Conservation (phyloP, 129 eudicot species). For the Apium graveolens region DNA sequence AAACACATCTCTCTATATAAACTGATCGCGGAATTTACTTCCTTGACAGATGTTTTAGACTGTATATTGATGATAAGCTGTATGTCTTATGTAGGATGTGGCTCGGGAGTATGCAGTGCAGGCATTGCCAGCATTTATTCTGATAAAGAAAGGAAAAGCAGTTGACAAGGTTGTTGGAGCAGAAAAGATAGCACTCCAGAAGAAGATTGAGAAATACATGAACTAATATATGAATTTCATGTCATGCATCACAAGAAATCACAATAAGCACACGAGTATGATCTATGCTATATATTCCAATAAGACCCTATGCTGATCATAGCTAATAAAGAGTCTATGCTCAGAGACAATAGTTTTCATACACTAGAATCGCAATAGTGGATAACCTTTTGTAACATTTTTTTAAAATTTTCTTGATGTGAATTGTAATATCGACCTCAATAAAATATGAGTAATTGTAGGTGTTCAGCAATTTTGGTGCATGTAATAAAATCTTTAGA, state of each 20-base stretch:
- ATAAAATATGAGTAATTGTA: neutral
- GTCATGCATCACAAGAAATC: neutral
- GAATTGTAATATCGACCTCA: neutral
- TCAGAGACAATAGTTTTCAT: neutral
- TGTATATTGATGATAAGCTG: neutral
- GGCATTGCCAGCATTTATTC: conserved; percentile 71
- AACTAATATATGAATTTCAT: conserved; percentile 12
- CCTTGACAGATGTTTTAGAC: neutral
- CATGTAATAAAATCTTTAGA: neutral
- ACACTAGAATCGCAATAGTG: neutral
- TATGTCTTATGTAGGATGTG: conserved; percentile 44
- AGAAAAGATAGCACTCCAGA: too few relatives aligned
- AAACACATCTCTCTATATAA: neutral
- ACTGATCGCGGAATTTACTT: neutral
- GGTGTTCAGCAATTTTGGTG: neutral
- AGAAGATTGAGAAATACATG: too few relatives aligned
- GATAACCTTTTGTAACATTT: neutral
- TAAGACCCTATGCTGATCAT: neutral
- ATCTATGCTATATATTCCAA: neutral
- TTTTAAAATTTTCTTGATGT: neutral
- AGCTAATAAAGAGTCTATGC: neutral
- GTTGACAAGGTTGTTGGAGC: conserved; percentile 17
- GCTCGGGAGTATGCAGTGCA: conserved; percentile 55
- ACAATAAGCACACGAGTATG: neutral
- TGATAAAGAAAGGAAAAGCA: conserved; percentile 65